Evolutionary conservation across 176 grass and related monocot species (phyloP).

Genomic region (Dactylis glomerata): DNA sequence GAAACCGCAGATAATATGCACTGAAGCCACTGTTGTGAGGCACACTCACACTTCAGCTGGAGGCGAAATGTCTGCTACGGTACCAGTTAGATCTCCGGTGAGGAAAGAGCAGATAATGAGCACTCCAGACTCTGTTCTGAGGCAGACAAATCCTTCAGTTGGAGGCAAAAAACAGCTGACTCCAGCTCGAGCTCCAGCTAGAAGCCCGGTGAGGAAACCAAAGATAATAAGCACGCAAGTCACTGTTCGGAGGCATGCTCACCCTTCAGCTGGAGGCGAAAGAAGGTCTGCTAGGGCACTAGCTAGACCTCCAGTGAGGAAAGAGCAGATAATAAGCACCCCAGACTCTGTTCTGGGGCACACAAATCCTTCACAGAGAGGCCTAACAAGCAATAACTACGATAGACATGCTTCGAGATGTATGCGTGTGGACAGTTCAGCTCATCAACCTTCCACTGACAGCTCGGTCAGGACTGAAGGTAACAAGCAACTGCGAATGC

Average conservation of each 20-base stretch:
- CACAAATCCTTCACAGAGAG: conserved; percentile 26
- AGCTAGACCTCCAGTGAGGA: conserved; percentile 8
- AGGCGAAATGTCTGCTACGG: not conserved
- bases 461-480: conserved; percentile 6
- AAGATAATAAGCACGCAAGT: conserved; percentile 17
- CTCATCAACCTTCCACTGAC: not conserved
- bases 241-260: conserved; percentile 19
- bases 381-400: conserved; percentile 15
- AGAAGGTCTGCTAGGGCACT: not conserved
- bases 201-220: not conserved
- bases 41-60: not conserved
- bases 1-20: conserved; percentile 22
- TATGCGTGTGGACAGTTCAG: not conserved
- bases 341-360: conserved; percentile 25
- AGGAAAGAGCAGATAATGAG: conserved; percentile 23
- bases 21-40: conserved; percentile 24
- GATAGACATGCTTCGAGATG: not conserved
- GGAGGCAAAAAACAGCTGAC: not conserved
- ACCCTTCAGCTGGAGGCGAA: not conserved
- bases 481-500: not conserved
- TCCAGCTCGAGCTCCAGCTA: not conserved
- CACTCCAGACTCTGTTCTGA: conserved; percentile 28
- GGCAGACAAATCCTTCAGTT: conserved; percentile 7
- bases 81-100: not conserved
- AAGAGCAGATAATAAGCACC: conserved; percentile 19